Percentiles rank a stretch among this genome's conserved stretches.
These are phyloP conservation scores for Lanmaoa pseudosensibilis DNA, from an alignment of 768 basidiomycete genomes.

Conservation along the genomic window DNA sequence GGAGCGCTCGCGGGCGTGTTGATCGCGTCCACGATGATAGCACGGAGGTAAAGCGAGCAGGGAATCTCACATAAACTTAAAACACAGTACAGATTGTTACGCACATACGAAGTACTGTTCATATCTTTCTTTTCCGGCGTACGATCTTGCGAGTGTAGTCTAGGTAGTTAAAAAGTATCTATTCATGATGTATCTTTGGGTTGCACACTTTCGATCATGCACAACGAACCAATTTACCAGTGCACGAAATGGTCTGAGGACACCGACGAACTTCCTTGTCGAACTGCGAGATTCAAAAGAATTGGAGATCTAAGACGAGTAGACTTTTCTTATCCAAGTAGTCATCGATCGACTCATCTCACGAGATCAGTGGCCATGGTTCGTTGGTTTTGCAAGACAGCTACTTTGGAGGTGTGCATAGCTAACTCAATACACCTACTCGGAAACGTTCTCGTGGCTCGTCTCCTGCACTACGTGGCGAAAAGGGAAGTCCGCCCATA, in stretches of 20 bases:
- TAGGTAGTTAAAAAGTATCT: constrained; percentile 4
- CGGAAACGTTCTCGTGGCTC: not conserved
- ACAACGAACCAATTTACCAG: not conserved
- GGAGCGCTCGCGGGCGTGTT: constrained; percentile 64
- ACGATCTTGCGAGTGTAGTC: not conserved
- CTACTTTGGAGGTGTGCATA: no score
- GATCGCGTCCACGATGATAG: constrained; percentile 46
- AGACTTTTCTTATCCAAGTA: not conserved
- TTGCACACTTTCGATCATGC: not conserved
- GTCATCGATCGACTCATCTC: no score
- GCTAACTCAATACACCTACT: not conserved
- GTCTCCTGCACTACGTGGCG: not conserved
- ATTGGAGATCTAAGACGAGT: not conserved
- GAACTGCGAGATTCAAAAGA: not conserved
- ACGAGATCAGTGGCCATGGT: no score
- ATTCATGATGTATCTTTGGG: constrained; percentile 2
- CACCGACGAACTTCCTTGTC: not conserved
- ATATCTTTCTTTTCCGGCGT: not conserved
- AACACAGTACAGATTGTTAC: not conserved
- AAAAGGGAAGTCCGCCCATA: not conserved
- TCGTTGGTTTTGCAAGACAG: no score
- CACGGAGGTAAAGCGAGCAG: constrained; percentile 15
- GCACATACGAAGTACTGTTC: not conserved
- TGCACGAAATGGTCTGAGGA: not conserved
- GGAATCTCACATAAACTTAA: not conserved